Evolutionary conservation across 495 filamentous ascomycete genomes (phyloP), one percentile per base, ranked within the genome.

Genomic region (Penicillium crystallinum): DNA sequence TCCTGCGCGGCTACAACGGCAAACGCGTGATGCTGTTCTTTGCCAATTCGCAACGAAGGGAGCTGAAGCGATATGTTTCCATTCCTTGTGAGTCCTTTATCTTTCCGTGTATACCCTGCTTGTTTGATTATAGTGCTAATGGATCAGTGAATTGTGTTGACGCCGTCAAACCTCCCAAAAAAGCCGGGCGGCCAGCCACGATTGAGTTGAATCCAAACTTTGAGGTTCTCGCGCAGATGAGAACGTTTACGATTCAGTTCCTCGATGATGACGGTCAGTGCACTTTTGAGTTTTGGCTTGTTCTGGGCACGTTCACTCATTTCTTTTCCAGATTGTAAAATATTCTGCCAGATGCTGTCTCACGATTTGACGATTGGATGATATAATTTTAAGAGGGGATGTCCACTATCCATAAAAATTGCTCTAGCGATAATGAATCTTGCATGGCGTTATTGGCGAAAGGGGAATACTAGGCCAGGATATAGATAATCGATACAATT

Each of bases 151-250:
- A 66, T 46, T 76, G 73, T 53, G 67, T 77, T 17, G 71, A 58
- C 4, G 66, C 53, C 22, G 54, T 77, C 30, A 68, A 66, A 27
- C 70, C 68, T 11, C 66, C 65, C 1, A 76, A 76, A 44, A 75
- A 75, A 48, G 39, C 65, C n/a, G 67, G 73, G 4, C 61, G 62
- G 34, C 74, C 74, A 30, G 67, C 75, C 1, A 44, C 64, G 5
- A 25, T 77, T 23, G 64, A 72, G 12, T 52, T 77, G 3, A 65
- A 63, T 48, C 72, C 74, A 1, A 76, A 77, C 47, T 76, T 76
- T 31, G 73, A 77, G 10, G 57, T 73, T 46, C 57, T 77, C 4
- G 50, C 69, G 9, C 57, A 70, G 49, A 73, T 77, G 71, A 71
- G 69, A 36, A 66, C 60, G 27, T 38, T 77, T 19, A 62, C 68